Evolutionary conservation across 2,329 filamentous ascomycete species (phyloP).

Genomic region (Catunica adiposa): DNA sequence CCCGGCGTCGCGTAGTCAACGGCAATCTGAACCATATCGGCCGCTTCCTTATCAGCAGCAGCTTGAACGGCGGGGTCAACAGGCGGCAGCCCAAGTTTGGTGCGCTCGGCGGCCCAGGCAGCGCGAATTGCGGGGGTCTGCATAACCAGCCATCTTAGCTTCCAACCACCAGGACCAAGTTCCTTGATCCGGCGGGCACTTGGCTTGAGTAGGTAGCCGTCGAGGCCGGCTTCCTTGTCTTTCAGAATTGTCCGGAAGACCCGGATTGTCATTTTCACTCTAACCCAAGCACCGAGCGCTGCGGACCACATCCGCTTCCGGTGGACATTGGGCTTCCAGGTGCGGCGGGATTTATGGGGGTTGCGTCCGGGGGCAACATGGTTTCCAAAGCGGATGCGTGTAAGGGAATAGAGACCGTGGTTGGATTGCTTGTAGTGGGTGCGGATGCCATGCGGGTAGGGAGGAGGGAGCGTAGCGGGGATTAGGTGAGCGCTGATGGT

Average conservation of each 20-base stretch:
- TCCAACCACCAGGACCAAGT: conserved; percentile 80
- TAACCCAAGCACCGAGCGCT: conserved; percentile 44
- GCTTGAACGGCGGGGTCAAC: conserved; percentile 19
- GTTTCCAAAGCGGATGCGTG: conserved; percentile 65
- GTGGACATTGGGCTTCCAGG: conserved; percentile 62
- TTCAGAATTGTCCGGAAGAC: conserved; percentile 65
- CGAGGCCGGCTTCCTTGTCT: conserved; percentile 54
- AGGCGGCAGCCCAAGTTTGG: conserved; percentile 42
- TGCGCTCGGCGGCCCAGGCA: conserved; percentile 48
- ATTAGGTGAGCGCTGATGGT: conserved; percentile 27
- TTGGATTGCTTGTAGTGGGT: conserved; percentile 66
- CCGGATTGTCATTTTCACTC: conserved; percentile 50
- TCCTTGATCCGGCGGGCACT: conserved; percentile 67
- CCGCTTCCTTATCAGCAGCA: conserved; percentile 22
- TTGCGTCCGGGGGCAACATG: conserved; percentile 53
- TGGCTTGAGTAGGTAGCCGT: conserved; percentile 75
- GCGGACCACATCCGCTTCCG: conserved; percentile 51
- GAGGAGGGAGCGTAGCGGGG: conserved; percentile 36
- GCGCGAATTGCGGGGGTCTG: conserved; percentile 51
- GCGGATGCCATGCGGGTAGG: conserved; percentile 58
- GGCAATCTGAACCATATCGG: conserved; percentile 25
- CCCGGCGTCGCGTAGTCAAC: conserved; percentile 28
- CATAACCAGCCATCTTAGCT: conserved; percentile 77
- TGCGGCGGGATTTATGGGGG: conserved; percentile 52
- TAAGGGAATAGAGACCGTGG: conserved; percentile 52